phyloP scores from a whole-genome alignment of 371 early-diverging fungal genomes.

The Homolaphlyctis polyrhiza region DNA sequence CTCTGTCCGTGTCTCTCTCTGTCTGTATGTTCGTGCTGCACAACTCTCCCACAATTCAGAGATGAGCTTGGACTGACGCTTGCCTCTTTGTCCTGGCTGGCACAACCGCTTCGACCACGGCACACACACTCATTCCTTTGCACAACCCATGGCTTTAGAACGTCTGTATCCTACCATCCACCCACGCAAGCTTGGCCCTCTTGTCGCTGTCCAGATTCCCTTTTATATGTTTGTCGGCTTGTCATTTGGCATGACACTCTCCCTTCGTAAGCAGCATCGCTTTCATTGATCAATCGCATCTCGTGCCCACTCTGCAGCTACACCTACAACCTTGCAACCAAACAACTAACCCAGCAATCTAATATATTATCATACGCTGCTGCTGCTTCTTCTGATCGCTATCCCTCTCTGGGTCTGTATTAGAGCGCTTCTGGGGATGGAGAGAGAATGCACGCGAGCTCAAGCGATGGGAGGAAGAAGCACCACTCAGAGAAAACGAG shows the following conservation, averaged over 20 bases:
- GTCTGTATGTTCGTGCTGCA: too few relatives aligned
- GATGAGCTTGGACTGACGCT: too few relatives aligned
- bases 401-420: background rate
- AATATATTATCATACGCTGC: too few relatives aligned
- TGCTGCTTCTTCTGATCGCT: too few relatives aligned
- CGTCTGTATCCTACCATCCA: slow-evolving; percentile 32
- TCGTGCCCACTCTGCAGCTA: too few relatives aligned
- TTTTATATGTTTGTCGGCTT: slow-evolving; percentile 34
- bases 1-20: too few relatives aligned
- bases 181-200: slow-evolving; percentile 30
- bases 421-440: slow-evolving; percentile 94
- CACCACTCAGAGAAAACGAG: slow-evolving; percentile 7
- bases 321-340: background rate
- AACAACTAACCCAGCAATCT: background rate
- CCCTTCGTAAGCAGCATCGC: background rate
- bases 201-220: slow-evolving; percentile 42
- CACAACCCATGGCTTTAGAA: slow-evolving; percentile 18
- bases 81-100: too few relatives aligned
- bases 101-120: background rate
- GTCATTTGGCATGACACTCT: background rate
- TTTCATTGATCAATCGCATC: background rate
- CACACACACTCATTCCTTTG: background rate
- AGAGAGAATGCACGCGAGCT: slow-evolving; percentile 80
- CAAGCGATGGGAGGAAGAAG: slow-evolving; percentile 30
- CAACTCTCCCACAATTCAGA: too few relatives aligned